phyloP scores from a whole-genome alignment of 192 early-diverging fungal genomes.

The Podila verticillata region DNA sequence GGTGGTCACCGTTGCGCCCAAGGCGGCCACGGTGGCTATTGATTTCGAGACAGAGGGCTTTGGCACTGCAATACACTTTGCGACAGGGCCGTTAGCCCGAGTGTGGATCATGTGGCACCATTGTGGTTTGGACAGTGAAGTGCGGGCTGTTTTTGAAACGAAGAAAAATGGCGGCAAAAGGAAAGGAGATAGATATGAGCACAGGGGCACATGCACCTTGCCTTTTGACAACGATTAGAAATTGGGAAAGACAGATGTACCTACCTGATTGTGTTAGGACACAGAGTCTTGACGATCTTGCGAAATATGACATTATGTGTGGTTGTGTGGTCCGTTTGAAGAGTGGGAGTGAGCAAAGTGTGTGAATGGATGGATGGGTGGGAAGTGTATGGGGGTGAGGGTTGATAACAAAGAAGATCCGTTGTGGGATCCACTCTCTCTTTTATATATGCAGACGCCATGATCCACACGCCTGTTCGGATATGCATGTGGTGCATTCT shows the following conservation, averaged over 20 bases:
- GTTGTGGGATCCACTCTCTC: too few relatives aligned
- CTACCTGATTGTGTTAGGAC: neutral
- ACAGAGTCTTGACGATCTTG: neutral
- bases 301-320: conserved; percentile 2
- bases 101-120: neutral
- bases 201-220: too few relatives aligned
- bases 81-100: neutral
- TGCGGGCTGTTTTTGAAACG: neutral
- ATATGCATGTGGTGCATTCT: too few relatives aligned
- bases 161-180: neutral
- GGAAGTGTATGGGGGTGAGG: too few relatives aligned
- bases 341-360: too few relatives aligned
- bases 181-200: neutral
- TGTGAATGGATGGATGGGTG: too few relatives aligned
- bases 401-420: too few relatives aligned
- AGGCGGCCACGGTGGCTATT: neutral
- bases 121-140: neutral
- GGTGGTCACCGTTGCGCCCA: conserved; percentile 1
- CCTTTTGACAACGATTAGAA: neutral
- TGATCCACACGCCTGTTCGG: too few relatives aligned
- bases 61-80: neutral
- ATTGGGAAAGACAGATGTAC: neutral
- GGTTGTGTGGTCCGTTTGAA: too few relatives aligned
- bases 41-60: neutral
- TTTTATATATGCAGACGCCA: too few relatives aligned